A percentile compares a stretch with the other conserved stretches of the same genome.
Evolutionary conservation across 2,329 filamentous ascomycete species (phyloP).

Genomic region (Torrubiella hemipterigena): DNA sequence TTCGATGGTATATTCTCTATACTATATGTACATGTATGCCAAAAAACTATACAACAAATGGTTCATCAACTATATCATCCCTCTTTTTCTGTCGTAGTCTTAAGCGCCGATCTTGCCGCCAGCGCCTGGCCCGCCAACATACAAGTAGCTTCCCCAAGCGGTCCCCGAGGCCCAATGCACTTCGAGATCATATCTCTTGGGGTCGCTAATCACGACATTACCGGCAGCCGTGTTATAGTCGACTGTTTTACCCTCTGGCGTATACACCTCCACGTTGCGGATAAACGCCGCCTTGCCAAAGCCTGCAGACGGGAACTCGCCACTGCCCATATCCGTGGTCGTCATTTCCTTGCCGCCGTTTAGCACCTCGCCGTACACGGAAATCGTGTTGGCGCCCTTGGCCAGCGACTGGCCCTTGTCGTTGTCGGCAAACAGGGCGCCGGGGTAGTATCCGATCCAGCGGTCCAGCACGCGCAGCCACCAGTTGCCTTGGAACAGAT

Average conservation of each 20-base stretch:
- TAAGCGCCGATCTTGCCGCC: background rate
- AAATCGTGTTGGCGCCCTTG: conserved; percentile 4
- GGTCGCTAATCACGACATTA: background rate
- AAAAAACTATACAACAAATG: too few species aligned
- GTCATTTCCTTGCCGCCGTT: background rate
- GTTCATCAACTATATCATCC: too few species aligned
- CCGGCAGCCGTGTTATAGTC: background rate
- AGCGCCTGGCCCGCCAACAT: background rate
- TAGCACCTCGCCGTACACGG: conserved; percentile 5
- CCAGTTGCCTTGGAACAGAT: conserved; percentile 10
- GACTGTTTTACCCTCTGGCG: background rate
- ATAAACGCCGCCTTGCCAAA: background rate
- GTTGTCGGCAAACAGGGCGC: conserved; percentile 3
- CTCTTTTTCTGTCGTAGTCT: too few species aligned
- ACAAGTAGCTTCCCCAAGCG: background rate
- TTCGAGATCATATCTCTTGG: background rate
- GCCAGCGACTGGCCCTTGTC: conserved; percentile 5
- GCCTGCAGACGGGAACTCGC: background rate
- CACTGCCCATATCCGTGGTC: background rate
- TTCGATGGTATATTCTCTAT: too few species aligned
- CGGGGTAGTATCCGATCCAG: conserved; percentile 11
- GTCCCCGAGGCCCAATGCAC: background rate
- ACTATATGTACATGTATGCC: too few species aligned
- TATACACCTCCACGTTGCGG: background rate
- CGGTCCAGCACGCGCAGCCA: conserved; percentile 8